Evolutionary conservation across 2,329 filamentous ascomycete species (phyloP), one percentile per base, ranked within the genome.

Genomic region (Sporothrix brasiliensis): DNA sequence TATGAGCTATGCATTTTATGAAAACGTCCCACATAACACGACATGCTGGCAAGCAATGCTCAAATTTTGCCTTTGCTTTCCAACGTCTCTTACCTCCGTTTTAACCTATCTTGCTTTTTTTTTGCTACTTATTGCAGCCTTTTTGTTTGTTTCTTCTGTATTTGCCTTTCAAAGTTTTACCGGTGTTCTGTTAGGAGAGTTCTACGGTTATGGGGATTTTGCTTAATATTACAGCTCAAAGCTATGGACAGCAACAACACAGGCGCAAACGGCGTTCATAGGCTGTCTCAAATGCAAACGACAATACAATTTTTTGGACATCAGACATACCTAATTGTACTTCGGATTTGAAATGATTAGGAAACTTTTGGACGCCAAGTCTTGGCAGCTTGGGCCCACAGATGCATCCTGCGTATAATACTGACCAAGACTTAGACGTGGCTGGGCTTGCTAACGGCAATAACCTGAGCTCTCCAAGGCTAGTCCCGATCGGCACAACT

Each of bases 331-430:
- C 27, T 66, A 50, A 34, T 34, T 16, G 11, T 44, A 16, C 27
- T 50, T 65, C 56, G 50, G 65, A 67, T 67, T 67, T 53, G 50
- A 50, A 67, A 67, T 67, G 65, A 67, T 56, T 54, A 67, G 27
- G 50, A 34, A 67, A 54, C 30, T 47, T 67, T 44, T 65, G 63
- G 27, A 50, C 30, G 30, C 65, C 65, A 34, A 56, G 21, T 41
- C 50, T 67, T 67, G 65, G 65, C 65, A 54, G 24, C 9, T 19
- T 49, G 24, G 9, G 24, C 44, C 34, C 47, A 16, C 44, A 50
- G 61, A 9, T 14, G 44, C 44, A 21, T n/a, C n/a, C 58, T 63
- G 13, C 58, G 34, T 34, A 34, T 34, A 34, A 34, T 9, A 34
- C 34, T 9, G 27, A 30, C 27, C 34, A 34, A 34, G 34, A 9